Base-by-base conservation (phyloP, 2,329 filamentous ascomycete genomes). In the Cytospora mali region DNA sequence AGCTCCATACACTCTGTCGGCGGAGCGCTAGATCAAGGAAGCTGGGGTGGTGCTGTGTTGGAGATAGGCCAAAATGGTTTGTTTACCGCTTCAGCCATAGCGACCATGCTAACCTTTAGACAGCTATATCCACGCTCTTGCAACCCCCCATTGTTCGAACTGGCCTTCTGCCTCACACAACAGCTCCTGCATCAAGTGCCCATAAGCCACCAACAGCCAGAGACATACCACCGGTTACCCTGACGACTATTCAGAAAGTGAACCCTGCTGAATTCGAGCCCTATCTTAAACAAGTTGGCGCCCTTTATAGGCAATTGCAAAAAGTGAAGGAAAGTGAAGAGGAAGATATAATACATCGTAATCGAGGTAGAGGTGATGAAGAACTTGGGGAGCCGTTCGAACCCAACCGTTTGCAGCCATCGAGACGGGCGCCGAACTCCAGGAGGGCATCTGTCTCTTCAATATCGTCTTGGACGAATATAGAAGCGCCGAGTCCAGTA, bases 81-180 rank as follows among this genome's bases (percentile, higher is more conserved):
- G 74, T 73, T 58, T 28, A 39, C 31, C 48, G 33, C 57, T 28
- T 42, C 49, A 18, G 21, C 16, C 27, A 23, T 31, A 28, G 29
- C 21, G 21, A 39, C 55, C 53, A 64, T 46, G 48, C 64, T 64
- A 49, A 66, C 58, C 54, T 61, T 23, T 29, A 59, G 61, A 14
- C 66, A 92, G 90, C 95, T 66, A 98, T 98, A 69, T 97, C 93
- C 10, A 96, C 92, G 1, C 83, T 98, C n/a, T 84, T 98, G 4
- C 91, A 96, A 72, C 89, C 92, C 29, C 92, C 94, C 4, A 96
- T 97, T 68, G 87, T 96, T 62, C 87, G 94, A 67, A 96, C 93
- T 2, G 93, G 94, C 62, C 84, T 97, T 55, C 82, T 93, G 60
- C 90, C 93, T 25, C 90, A 96, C 74, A 89, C 89, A 0, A 82